Evolutionary conservation across 768 basidiomycete species (phyloP), one percentile per base, ranked within the genome.

Genomic region (Leccinum ochraceum): DNA sequence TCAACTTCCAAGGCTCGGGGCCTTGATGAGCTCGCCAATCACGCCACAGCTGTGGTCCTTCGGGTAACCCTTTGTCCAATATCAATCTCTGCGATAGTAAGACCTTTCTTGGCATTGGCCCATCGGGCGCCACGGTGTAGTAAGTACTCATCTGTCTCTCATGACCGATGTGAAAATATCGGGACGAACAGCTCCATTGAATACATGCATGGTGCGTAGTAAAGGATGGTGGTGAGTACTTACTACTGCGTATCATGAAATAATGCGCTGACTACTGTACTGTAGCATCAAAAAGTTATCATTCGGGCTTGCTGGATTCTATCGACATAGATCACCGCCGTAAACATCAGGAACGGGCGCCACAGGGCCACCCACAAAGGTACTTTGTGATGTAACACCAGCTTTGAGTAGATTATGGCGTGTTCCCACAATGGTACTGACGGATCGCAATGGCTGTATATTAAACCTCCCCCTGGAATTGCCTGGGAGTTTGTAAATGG

Each of bases 401-500:
- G n/a, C 8, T 39, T 39, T 17, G 39, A 46, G 46, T 48, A 24
- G 28, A 30, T 30, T 30, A 24, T 8, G 24, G 22, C 17, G n/a
- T 16, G 46, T 22, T 48, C 46, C 22, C 46, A 48, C 46, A 48
- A 22, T 6, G 22, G 39, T 17, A 7, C 16, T 14, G 24, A 48
- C n/a, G 48, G 22, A 49, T 8, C 7, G 22, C 48, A 49, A 49
- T 24, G 48, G 22, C 48, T 4, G 14, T 24, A 46, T 46, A 46
- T 26, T 26, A 24, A 49, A 22, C 6, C 24, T 24, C 22, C 24
- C 46, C 48, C 48, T 16, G 24, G 48, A 86, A 94, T 71, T 98
- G 98, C 70, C 94, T 92, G 61, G 39, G 16, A 8, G 32, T 30
- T 34, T 34, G 36, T 16, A 9, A 14, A 30, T 48, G 8, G 14